Evolutionary conservation across 2,329 filamentous ascomycete genomes (phyloP).

Genomic region (Cytospora piceae): DNA sequence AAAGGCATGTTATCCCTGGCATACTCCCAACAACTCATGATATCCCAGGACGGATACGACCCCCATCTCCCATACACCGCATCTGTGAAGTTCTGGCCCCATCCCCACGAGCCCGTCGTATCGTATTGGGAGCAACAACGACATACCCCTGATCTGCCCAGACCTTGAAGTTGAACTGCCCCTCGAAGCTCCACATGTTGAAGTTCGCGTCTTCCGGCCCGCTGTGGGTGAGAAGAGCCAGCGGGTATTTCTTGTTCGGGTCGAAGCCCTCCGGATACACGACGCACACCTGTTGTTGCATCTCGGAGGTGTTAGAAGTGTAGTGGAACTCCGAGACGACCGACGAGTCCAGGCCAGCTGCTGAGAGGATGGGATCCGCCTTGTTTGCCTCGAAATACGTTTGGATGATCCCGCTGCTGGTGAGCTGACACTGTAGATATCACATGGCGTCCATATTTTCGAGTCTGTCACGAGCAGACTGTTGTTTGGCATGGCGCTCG

Average conservation of each 20-base stretch:
- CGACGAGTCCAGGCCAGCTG: slow-evolving; percentile 4
- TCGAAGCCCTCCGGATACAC: slow-evolving; percentile 4
- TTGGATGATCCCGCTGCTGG: not conserved
- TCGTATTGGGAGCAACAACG: slow-evolving; percentile 9
- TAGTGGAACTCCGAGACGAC: slow-evolving; percentile 14
- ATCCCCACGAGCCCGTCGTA: not conserved
- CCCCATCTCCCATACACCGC: not conserved
- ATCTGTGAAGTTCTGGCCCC: slow-evolving; percentile 8
- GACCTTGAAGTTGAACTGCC: slow-evolving; percentile 13
- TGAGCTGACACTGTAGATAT: slow-evolving; percentile 4
- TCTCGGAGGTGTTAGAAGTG: slow-evolving; percentile 9
- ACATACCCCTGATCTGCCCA: slow-evolving; percentile 14
- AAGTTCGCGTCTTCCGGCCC: slow-evolving; percentile 8
- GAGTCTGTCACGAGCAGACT: slow-evolving; percentile 7
- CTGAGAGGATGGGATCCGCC: slow-evolving; percentile 1
- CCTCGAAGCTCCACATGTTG: slow-evolving; percentile 5
- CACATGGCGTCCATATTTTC: slow-evolving; percentile 11
- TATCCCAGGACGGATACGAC: slow-evolving; percentile 6
- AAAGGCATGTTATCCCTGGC: slow-evolving; percentile 3
- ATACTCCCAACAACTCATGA: slow-evolving; percentile 4
- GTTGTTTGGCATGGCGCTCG: slow-evolving; percentile 2
- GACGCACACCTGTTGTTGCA: not conserved
- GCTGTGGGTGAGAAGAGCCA: slow-evolving; percentile 7
- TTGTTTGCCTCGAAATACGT: slow-evolving; percentile 10
- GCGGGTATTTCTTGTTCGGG: slow-evolving; percentile 7